Conservation (phyloP, 192 early-diverging fungal species). For the Coemansia sp. region DNA sequence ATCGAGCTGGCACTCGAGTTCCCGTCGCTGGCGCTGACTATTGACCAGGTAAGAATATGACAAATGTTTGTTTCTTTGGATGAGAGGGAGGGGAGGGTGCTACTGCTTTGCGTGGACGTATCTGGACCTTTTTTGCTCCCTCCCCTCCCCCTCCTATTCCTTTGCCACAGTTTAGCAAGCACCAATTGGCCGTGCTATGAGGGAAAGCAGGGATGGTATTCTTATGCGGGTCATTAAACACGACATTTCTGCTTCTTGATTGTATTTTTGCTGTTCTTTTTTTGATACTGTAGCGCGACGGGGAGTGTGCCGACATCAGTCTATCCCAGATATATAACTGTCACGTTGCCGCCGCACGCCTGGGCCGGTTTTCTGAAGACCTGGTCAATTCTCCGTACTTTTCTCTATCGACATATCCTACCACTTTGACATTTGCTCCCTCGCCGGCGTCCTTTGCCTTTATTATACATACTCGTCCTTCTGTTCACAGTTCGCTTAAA, state of each 20-base stretch:
- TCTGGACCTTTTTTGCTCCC: not conserved
- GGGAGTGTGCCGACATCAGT: constrained; percentile 26
- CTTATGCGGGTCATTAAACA: constrained; percentile 3
- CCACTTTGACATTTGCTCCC: constrained; percentile 10
- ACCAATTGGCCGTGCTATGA: not conserved
- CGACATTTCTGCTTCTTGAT: not conserved
- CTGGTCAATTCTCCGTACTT: constrained; percentile 44
- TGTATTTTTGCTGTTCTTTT: not conserved
- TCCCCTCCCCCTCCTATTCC: not conserved
- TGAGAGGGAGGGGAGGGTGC: not conserved
- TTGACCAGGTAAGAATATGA: constrained; percentile 46
- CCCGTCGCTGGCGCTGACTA: constrained; percentile 37
- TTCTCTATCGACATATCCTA: not conserved
- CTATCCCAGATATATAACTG: constrained; percentile 48
- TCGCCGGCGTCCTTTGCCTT: constrained; percentile 41
- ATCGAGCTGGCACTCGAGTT: constrained; percentile 48
- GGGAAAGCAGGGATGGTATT: constrained; percentile 1
- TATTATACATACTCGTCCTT: constrained; percentile 37
- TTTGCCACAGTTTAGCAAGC: not conserved
- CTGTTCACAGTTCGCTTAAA: constrained; percentile 22
- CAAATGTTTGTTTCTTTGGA: not conserved
- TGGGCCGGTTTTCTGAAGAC: constrained; percentile 40
- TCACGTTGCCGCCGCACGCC: constrained; percentile 34
- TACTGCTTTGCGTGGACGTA: not conserved
- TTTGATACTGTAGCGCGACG: constrained; percentile 43